Evolutionary conservation across 768 basidiomycete genomes (phyloP), one percentile per base, ranked within the genome.

Genomic region (Mrakia frigida): DNA sequence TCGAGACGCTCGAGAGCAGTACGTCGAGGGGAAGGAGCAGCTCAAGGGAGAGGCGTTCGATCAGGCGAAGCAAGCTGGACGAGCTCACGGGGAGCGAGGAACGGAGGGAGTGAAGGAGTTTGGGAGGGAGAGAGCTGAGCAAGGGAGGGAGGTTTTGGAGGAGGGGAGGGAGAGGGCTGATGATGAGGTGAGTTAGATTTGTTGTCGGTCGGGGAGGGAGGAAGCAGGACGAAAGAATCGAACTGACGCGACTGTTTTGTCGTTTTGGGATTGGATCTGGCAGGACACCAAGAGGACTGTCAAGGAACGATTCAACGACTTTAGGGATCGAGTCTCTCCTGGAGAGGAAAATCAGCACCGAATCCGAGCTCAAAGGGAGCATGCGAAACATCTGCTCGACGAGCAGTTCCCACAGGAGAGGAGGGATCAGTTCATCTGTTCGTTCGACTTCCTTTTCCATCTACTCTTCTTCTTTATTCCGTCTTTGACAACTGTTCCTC

Each of bases 361-460:
- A 85, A 43, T 25, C n/a, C 87, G 90, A 10, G 85, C 89, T 18
- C 69, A 86, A 60, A 87, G 91, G 63, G 86, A 87, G 11, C 11
- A 25, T 18, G 87, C 88, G 35, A 88, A 88, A 81, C 86, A 89
- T 41, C 91, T 92, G 83, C 92, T 77, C 60, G 71, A 77, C 9
- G 76, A 77, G 50, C 53, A 95, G 53, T 94, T 97, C 86, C 94
- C 95, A 0, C 86, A 91, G 80, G 94, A 94, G 83, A 86, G 96
- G 10, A 33, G 65, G 18, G 39, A 75, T 4, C 70, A 93, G 81
- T 97, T 94, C 83, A 91, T 98, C 81, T 96, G 90, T 86, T 88
- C 25, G 56, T 28, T 25, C 25, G 11, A 6, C 0, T 28, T 28
- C 56, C n/a, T 56, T 9, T 13, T 28, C 6, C 28, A 3, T 13